Conservation (phyloP, 108 stramenopile genomes). For the Hondaea fermentalgiana region DNA sequence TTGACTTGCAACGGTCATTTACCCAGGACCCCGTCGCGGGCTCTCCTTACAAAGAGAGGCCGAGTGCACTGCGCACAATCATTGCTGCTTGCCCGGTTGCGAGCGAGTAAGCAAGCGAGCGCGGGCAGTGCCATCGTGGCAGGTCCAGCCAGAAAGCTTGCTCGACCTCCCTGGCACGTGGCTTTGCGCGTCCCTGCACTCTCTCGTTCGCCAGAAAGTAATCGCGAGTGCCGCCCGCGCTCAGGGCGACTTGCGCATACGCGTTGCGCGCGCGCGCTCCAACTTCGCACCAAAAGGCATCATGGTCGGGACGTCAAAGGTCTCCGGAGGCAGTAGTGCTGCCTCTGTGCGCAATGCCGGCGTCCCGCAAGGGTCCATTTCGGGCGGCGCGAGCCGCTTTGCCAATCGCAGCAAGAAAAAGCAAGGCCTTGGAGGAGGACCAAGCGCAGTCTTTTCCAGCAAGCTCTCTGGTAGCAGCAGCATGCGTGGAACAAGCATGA, state of each 20-base stretch:
- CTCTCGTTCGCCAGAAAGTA: too few relatives aligned
- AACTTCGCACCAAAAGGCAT: background rate
- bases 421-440: background rate
- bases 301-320: background rate
- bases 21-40: too few relatives aligned
- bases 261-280: background rate
- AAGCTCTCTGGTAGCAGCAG: background rate
- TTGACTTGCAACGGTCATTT: too few relatives aligned
- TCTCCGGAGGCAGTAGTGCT: background rate
- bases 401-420: background rate
- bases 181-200: too few relatives aligned
- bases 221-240: too few relatives aligned
- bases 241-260: background rate
- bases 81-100: too few relatives aligned
- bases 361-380: background rate
- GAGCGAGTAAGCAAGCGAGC: too few relatives aligned
- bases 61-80: too few relatives aligned
- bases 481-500: background rate
- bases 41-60: too few relatives aligned
- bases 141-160: too few relatives aligned
- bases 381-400: background rate
- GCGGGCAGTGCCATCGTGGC: too few relatives aligned
- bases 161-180: too few relatives aligned
- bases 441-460: background rate
- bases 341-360: background rate